Evolutionary conservation across 257 asterid genomes (phyloP).

Genomic region (Plantago major): DNA sequence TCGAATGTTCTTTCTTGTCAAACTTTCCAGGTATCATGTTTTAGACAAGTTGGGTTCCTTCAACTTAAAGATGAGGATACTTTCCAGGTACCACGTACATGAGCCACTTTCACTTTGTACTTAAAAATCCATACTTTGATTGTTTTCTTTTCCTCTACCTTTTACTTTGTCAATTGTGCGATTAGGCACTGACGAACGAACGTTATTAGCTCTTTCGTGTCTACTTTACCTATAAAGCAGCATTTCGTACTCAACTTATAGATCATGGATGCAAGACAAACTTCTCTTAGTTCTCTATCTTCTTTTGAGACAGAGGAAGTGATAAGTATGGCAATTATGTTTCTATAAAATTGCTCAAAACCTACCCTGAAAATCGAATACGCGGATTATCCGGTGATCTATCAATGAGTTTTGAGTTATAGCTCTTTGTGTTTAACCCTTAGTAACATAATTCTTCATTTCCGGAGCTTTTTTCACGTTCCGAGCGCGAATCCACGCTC

Average conservation of each 20-base stretch:
- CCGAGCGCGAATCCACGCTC: too few relatives aligned
- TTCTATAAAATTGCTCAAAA: too few relatives aligned
- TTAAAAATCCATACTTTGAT: background rate
- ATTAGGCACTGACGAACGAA: background rate
- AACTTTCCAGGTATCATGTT: constrained; percentile 3
- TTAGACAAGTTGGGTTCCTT: constrained; percentile 2
- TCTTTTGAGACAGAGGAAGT: too few relatives aligned
- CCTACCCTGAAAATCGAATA: too few relatives aligned
- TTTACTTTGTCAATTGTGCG: background rate
- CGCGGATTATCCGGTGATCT: too few relatives aligned
- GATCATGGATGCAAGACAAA: too few relatives aligned
- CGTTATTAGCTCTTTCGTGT: constrained; percentile 1
- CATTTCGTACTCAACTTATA: background rate
- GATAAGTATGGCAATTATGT: too few relatives aligned
- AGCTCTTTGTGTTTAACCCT: too few relatives aligned
- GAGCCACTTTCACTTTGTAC: background rate
- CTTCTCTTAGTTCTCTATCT: too few relatives aligned
- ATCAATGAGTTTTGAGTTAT: too few relatives aligned
- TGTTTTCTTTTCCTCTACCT: background rate
- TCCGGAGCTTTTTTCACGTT: too few relatives aligned
- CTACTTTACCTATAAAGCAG: background rate
- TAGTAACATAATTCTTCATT: too few relatives aligned
- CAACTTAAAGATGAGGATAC: background rate
- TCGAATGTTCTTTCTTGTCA: constrained; percentile 4
- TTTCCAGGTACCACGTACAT: constrained; percentile 4